These are phyloP conservation scores for Diaporthe batatas DNA, from an alignment of 2,329 filamentous ascomycete species.

Conservation along the genomic window DNA sequence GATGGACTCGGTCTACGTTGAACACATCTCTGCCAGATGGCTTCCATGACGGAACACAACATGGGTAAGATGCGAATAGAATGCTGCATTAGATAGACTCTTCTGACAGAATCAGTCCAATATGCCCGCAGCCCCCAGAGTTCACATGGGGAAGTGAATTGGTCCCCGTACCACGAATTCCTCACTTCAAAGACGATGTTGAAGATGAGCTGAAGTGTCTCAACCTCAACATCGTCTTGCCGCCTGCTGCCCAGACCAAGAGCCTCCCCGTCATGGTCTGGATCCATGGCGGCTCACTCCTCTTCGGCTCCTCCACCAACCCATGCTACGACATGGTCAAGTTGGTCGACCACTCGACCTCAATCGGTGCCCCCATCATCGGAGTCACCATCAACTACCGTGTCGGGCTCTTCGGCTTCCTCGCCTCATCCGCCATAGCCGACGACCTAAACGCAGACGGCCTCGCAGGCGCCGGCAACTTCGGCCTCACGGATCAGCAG, in stretches of 20 bases:
- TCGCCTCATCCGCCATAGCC: constrained; percentile 62
- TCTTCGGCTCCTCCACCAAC: neutral
- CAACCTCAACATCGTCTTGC: constrained; percentile 13
- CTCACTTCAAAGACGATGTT: constrained; percentile 1
- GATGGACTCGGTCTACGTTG: constrained; percentile 13
- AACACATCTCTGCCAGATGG: constrained; percentile 14
- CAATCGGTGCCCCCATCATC: constrained; percentile 58
- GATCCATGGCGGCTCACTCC: constrained; percentile 29
- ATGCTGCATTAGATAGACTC: neutral
- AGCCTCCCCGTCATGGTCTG: constrained; percentile 31
- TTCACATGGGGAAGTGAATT: constrained; percentile 11
- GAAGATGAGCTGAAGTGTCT: constrained; percentile 25
- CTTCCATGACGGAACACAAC: constrained; percentile 7
- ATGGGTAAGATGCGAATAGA: neutral
- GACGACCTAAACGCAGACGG: constrained; percentile 7
- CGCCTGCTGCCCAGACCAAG: neutral
- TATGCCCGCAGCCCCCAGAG: constrained; percentile 12
- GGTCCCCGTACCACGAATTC: constrained; percentile 10
- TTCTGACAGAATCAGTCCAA: neutral
- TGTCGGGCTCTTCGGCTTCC: constrained; percentile 72
- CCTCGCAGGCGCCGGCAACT: constrained; percentile 62
- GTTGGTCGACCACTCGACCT: constrained; percentile 16
- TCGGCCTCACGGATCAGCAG: constrained; percentile 72
- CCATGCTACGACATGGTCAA: neutral
- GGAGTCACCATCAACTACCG: constrained; percentile 76